Evolutionary conservation across 805 yeast genomes (phyloP).

Genomic region (Yamadazyma phyllophila): DNA sequence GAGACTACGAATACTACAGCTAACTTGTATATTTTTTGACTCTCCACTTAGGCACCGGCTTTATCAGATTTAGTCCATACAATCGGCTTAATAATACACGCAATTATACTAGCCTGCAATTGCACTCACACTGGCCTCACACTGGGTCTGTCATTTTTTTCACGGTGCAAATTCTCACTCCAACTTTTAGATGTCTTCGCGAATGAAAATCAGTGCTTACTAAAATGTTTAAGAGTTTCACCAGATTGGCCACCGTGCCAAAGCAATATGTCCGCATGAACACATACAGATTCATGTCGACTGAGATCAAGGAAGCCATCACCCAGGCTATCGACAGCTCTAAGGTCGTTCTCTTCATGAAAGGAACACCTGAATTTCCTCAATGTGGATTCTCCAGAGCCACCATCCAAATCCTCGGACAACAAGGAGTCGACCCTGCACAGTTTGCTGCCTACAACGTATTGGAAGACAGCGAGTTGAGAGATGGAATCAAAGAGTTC

Average conservation of each 20-base stretch:
- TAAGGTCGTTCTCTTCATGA: slow-evolving; percentile 96
- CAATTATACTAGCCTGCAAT: too few species aligned
- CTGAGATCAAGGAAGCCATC: slow-evolving; percentile 80
- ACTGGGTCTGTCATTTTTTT: neutral
- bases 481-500: slow-evolving; percentile 94
- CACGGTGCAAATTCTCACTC: neutral
- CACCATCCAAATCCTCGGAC: slow-evolving; percentile 88
- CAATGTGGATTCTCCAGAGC: slow-evolving; percentile 98
- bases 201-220: slow-evolving; percentile 8
- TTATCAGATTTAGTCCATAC: too few species aligned
- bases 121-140: too few species aligned
- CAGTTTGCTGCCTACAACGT: slow-evolving; percentile 98
- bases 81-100: too few species aligned
- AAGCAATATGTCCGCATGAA: slow-evolving; percentile 3
- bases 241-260: slow-evolving; percentile 4
- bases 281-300: slow-evolving; percentile 54
- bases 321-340: slow-evolving; percentile 83
- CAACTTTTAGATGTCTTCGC: neutral
- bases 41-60: too few species aligned
- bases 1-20: too few species aligned
- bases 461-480: slow-evolving; percentile 87
- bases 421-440: slow-evolving; percentile 93
- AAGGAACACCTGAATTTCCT: slow-evolving; percentile 97
- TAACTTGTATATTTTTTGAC: too few species aligned
- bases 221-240: slow-evolving; percentile 8